Conservation (phyloP, 2,329 filamentous ascomycete genomes). For the Massarina eburnea region DNA sequence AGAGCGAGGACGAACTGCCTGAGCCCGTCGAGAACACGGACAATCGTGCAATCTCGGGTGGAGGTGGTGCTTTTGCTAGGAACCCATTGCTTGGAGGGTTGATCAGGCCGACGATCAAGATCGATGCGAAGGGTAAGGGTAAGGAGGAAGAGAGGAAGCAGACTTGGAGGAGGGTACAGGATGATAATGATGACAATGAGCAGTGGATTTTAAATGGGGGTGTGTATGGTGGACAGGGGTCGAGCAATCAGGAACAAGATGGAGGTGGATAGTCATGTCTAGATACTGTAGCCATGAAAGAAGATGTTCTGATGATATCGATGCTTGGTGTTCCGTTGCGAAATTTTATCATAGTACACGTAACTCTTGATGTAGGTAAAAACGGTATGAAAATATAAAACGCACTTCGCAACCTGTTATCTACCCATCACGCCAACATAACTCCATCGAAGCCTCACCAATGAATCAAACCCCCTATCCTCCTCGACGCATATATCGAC, state of each 20-base stretch:
- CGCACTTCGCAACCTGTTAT: too few species aligned
- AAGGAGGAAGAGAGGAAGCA: conserved; percentile 41
- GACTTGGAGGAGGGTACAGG: conserved; percentile 54
- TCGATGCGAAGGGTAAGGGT: conserved; percentile 56
- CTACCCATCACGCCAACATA: too few species aligned
- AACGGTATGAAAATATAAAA: too few species aligned
- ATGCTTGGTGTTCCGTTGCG: neutral
- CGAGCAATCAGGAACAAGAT: conserved; percentile 15
- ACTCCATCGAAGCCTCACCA: too few species aligned
- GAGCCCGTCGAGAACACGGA: conserved; percentile 34
- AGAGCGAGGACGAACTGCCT: conserved; percentile 53
- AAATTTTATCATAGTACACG: neutral
- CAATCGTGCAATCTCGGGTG: conserved; percentile 22
- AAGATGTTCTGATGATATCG: neutral
- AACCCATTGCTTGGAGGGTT: conserved; percentile 68
- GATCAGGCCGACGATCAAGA: conserved; percentile 62
- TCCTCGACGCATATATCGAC: too few species aligned
- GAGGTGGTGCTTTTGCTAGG: conserved; percentile 63
- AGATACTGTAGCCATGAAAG: neutral
- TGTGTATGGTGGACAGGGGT: conserved; percentile 44
- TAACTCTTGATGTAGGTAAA: too few species aligned
- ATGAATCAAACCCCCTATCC: too few species aligned
- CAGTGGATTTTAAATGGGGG: conserved; percentile 57
- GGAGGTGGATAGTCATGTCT: conserved; percentile 9
- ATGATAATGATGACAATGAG: conserved; percentile 57